phyloP scores from a whole-genome alignment of 805 yeast genomes.

The Kuraishia cidri region DNA sequence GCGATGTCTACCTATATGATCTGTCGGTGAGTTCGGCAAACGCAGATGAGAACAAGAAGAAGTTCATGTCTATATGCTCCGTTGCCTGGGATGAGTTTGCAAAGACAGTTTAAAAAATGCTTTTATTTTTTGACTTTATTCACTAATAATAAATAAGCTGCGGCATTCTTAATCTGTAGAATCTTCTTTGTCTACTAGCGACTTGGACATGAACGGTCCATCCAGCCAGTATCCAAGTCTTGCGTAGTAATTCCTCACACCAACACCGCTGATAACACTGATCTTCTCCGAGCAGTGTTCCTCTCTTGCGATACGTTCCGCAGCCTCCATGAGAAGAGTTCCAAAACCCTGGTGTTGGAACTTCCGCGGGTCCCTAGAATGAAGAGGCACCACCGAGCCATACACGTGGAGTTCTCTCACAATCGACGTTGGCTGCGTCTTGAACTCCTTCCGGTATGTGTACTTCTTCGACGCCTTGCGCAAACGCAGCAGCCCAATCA shows the following conservation, averaged over 20 bases:
- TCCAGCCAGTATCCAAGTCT: constrained; percentile 86
- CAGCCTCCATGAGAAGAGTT: constrained; percentile 95
- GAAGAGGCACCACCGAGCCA: constrained; percentile 95
- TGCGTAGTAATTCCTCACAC: constrained; percentile 93
- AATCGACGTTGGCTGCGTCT: constrained; percentile 75
- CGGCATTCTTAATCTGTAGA: background rate
- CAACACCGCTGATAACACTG: constrained; percentile 94
- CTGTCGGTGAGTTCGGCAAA: background rate
- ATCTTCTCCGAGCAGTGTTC: constrained; percentile 92
- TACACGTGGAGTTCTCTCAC: constrained; percentile 97
- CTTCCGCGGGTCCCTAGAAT: constrained; percentile 93
- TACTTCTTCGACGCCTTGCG: constrained; percentile 84
- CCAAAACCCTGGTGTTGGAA: constrained; percentile 99
- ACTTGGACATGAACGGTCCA: constrained; percentile 96
- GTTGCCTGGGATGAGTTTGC: constrained; percentile 4
- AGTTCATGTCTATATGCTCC: constrained; percentile 1
- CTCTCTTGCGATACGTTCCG: constrained; percentile 88
- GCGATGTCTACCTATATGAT: constrained; percentile 3
- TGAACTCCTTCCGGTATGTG: constrained; percentile 86
- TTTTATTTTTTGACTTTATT: no score
- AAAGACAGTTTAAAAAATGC: background rate
- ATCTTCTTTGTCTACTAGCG: constrained; percentile 8
- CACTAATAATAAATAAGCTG: background rate
- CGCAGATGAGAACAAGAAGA: background rate
- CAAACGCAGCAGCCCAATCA: constrained; percentile 83